Evolutionary conservation across 306 rosid species (phyloP).

Genomic region (Prunus campanulata): DNA sequence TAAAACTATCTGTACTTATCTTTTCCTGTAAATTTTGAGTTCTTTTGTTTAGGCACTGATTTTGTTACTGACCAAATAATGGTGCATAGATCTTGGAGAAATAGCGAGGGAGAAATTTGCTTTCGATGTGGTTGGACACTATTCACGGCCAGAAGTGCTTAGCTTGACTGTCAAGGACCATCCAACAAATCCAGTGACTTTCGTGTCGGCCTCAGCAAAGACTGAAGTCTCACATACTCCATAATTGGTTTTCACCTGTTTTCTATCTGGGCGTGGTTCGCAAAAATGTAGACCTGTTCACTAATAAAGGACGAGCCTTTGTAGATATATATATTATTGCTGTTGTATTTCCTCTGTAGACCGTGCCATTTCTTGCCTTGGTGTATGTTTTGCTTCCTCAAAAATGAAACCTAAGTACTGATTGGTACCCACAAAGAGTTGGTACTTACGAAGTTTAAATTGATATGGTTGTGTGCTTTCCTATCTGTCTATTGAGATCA

Average conservation of each 20-base stretch:
- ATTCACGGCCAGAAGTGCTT: slow-evolving; percentile 83
- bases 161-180: slow-evolving; percentile 75
- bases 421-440: neutral
- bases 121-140: slow-evolving; percentile 96
- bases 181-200: slow-evolving; percentile 68
- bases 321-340: neutral
- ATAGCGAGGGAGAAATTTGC: slow-evolving; percentile 74
- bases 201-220: slow-evolving; percentile 52
- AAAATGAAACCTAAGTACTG: neutral
- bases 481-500: no score
- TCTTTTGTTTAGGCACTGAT: neutral
- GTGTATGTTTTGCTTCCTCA: neutral
- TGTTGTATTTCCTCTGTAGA: neutral
- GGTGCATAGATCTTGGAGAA: slow-evolving; percentile 72
- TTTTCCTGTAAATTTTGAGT: neutral
- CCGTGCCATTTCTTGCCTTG: neutral
- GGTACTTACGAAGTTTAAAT: neutral
- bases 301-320: neutral
- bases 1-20: no score
- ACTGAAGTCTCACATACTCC: slow-evolving; percentile 39
- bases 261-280: slow-evolving; percentile 7
- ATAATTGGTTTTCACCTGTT: slow-evolving; percentile 21
- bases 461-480: neutral
- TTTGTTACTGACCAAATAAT: slow-evolving; percentile 7
- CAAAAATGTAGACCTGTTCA: slow-evolving; percentile 22